Base-by-base conservation (phyloP, 2,329 filamentous ascomycete species). In the Ilyonectria robusta region DNA sequence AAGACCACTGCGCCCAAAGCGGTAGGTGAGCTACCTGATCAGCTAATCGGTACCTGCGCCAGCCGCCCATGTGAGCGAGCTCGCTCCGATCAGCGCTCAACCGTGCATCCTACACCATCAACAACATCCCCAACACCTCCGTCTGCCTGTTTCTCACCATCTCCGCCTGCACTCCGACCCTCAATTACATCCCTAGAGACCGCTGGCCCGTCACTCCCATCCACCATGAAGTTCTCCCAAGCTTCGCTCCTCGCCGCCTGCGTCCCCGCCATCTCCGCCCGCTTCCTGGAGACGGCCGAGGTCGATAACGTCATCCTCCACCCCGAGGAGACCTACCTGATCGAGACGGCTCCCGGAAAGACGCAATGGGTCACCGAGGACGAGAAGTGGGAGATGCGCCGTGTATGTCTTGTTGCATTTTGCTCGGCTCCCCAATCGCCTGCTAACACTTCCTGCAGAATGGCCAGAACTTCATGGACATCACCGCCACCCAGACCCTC, bases 401-500 rank as follows among this genome's bases (percentile, higher is more conserved):
- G 94, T 73, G 94, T 97, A 87, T 65, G 89, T 82, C 21, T 11
- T 21, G 17, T 17, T 56, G 10, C 8, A 7, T 9, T 4, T 15
- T 31, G 1, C 4, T 5, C 13, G 21, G 1, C 5, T 31, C 29
- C 5, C 15, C 13, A 13, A 3, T 5, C 4, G 9, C 7, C 37
- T 58, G 26, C 70, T 77, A 56, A 69, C 53, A n/a, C 17, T 2
- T 75, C 21, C 29, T 15, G 21, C 51, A 97, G 94, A 87, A 93
- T 78, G 94, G 94, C 76, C 87, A 91, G 72, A 93, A 91, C 76
- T 98, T 98, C 86, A 97, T 98, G 87, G 95, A 98, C 82, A 95
- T 98, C 77, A 98, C 96, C 67, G 88, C 94, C 47, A 89, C 91
- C 62, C 84, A 86, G 58, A 87, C 92, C 56, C 72, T 81, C 46